Evolutionary conservation across 1,284 basidiomycete genomes (phyloP).

Genomic region (Tilletiaria anomala): DNA sequence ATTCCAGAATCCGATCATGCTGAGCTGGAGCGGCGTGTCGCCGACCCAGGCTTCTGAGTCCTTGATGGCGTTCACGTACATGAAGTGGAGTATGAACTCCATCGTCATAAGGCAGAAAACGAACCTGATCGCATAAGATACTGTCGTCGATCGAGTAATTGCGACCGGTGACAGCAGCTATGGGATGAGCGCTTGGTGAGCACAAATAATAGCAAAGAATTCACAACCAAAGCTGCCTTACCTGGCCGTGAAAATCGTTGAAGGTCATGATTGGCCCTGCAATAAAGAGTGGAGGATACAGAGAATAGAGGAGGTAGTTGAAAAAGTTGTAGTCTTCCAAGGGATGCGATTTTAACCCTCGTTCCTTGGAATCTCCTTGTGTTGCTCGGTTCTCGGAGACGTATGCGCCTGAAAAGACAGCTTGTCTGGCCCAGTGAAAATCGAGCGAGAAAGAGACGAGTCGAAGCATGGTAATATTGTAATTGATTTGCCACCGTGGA

Average conservation of each 20-base stretch:
- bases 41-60: slow-evolving; percentile 58
- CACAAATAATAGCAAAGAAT: too few relatives aligned
- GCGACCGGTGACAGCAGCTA: too few relatives aligned
- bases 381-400: slow-evolving; percentile 5
- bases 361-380: slow-evolving; percentile 4
- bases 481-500: slow-evolving; percentile 83
- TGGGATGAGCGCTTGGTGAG: too few relatives aligned
- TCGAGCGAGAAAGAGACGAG: slow-evolving; percentile 87
- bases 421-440: slow-evolving; percentile 54
- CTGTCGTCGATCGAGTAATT: too few relatives aligned
- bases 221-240: too few relatives aligned
- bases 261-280: slow-evolving; percentile 93
- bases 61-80: slow-evolving; percentile 96
- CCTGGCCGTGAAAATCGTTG: slow-evolving; percentile 88
- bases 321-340: slow-evolving; percentile 47
- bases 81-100: slow-evolving; percentile 81
- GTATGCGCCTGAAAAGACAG: slow-evolving; percentile 42
- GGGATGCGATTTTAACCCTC: slow-evolving; percentile 10
- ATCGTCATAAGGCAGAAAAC: slow-evolving; percentile 60
- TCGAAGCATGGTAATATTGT: slow-evolving; percentile 93
- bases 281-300: slow-evolving; percentile 88
- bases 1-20: slow-evolving; percentile 96
- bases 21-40: slow-evolving; percentile 62
- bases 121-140: slow-evolving; percentile 59
- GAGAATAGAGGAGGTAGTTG: slow-evolving; percentile 58